Percentiles rank a stretch among this genome's conserved stretches.
Evolutionary conservation across 495 filamentous ascomycete species (phyloP).

Genomic region (Penicillium canescens): DNA sequence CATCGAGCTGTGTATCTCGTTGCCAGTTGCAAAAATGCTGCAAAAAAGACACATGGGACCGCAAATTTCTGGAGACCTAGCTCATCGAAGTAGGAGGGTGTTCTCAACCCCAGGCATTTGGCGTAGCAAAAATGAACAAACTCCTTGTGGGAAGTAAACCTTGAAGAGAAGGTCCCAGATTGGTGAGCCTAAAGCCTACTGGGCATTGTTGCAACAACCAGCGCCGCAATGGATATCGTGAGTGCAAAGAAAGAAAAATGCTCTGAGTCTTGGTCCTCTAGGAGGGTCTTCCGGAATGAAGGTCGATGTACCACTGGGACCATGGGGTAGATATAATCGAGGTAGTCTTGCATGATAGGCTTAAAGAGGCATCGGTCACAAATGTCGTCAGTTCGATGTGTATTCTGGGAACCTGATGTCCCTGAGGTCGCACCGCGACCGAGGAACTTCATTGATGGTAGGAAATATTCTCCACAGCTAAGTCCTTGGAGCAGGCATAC

Average conservation of each 20-base stretch:
- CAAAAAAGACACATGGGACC: constrained; percentile 20
- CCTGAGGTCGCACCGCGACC: neutral
- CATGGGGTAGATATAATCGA: constrained; percentile 21
- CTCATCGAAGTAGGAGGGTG: constrained; percentile 19
- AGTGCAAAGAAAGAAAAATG: constrained; percentile 19
- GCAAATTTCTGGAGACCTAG: constrained; percentile 27
- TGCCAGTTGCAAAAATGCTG: constrained; percentile 20
- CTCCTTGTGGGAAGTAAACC: constrained; percentile 19
- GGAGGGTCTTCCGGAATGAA: constrained; percentile 14
- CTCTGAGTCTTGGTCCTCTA: constrained; percentile 13
- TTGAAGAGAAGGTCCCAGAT: constrained; percentile 4
- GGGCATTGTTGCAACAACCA: constrained; percentile 24
- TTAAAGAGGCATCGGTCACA: constrained; percentile 20
- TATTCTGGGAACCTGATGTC: neutral
- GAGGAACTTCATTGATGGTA: neutral
- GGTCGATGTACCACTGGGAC: constrained; percentile 25
- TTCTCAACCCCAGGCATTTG: constrained; percentile 12
- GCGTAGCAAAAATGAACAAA: constrained; percentile 21
- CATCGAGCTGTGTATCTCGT: no score
- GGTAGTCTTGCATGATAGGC: constrained; percentile 22
- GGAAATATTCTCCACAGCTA: neutral
- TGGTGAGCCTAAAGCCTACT: constrained; percentile 16
- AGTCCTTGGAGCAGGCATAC: constrained; percentile 1
- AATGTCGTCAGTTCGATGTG: constrained; percentile 14
- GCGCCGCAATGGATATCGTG: constrained; percentile 15